Evolutionary conservation across 805 yeast genomes (phyloP).

Genomic region (Lachancea meyersii): DNA sequence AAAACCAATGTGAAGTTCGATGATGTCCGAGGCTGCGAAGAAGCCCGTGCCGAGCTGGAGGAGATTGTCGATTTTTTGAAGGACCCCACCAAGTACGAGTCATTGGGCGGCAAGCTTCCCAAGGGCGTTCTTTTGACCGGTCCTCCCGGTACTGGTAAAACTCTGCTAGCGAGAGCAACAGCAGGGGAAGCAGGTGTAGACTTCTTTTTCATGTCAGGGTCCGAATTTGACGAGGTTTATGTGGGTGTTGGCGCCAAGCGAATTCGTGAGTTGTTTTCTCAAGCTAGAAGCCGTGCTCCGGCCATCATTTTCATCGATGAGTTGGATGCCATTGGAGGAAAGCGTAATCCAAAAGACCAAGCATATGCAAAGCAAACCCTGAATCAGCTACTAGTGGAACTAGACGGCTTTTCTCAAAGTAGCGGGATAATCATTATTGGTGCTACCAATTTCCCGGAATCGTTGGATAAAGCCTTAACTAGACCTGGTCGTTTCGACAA

Average conservation of each 20-base stretch:
- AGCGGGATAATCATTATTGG: constrained; percentile 94
- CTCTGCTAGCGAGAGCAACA: constrained; percentile 91
- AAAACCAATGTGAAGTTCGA: constrained; percentile 81
- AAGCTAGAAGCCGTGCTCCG: constrained; percentile 93
- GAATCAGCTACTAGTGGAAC: constrained; percentile 89
- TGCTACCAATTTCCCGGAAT: constrained; percentile 97
- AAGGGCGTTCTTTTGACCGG: constrained; percentile 96
- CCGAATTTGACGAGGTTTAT: constrained; percentile 95
- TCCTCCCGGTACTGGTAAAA: constrained; percentile 98
- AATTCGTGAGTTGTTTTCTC: constrained; percentile 86
- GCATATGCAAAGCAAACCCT: constrained; percentile 97
- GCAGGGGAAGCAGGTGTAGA: constrained; percentile 97
- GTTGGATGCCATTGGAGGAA: constrained; percentile 97
- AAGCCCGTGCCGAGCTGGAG: constrained; percentile 94
- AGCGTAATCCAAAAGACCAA: constrained; percentile 94
- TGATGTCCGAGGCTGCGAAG: constrained; percentile 97
- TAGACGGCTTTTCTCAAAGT: constrained; percentile 91
- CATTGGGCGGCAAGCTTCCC: constrained; percentile 94
- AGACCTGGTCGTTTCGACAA: constrained; percentile 98
- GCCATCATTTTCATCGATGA: constrained; percentile 97
- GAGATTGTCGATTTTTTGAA: constrained; percentile 96
- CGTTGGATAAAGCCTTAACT: constrained; percentile 92
- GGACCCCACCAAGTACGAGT: constrained; percentile 94
- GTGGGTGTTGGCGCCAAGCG: constrained; percentile 99
- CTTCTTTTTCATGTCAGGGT: constrained; percentile 96